Conservation (phyloP, 164 flowering plant species). For the Vitis rotundifolia region DNA sequence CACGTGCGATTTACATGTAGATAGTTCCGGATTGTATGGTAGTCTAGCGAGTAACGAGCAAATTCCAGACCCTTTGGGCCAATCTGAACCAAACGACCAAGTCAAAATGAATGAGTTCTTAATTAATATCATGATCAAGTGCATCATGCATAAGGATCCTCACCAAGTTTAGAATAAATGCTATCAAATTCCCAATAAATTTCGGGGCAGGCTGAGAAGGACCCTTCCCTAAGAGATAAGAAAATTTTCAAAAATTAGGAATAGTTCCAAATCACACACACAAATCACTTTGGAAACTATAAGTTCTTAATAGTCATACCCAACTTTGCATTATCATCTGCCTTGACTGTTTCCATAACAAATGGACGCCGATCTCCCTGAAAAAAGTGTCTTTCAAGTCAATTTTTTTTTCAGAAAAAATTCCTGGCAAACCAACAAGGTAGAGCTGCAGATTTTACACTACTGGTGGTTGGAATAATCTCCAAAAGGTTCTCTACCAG, state of each 20-base stretch:
- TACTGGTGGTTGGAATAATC: constrained; percentile 73
- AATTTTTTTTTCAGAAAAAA: background rate
- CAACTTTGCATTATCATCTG: constrained; percentile 89
- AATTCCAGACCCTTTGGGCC: constrained; percentile 98
- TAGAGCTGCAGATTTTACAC: constrained; percentile 39
- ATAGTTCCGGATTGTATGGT: constrained; percentile 93
- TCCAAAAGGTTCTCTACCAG: constrained; percentile 77
- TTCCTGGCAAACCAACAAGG: constrained; percentile 1
- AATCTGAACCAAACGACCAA: constrained; percentile 47
- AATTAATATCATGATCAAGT: constrained; percentile 53
- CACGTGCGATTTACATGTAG: constrained; percentile 74
- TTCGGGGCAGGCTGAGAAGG: constrained; percentile 89
- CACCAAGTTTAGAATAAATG: constrained; percentile 82
- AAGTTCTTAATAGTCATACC: constrained; percentile 41
- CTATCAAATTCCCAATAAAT: constrained; percentile 83
- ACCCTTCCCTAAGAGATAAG: constrained; percentile 60
- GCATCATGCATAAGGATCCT: constrained; percentile 12
- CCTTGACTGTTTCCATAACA: constrained; percentile 91
- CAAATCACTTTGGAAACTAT: background rate
- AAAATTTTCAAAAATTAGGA: background rate
- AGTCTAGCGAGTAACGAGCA: constrained; percentile 93
- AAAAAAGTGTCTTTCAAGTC: constrained; percentile 4
- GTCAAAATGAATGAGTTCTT: background rate
- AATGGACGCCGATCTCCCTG: constrained; percentile 87
- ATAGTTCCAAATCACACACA: no score